Evolutionary conservation across 2,329 filamentous ascomycete genomes (phyloP).

Genomic region (Calonectria pseudoturangicola): DNA sequence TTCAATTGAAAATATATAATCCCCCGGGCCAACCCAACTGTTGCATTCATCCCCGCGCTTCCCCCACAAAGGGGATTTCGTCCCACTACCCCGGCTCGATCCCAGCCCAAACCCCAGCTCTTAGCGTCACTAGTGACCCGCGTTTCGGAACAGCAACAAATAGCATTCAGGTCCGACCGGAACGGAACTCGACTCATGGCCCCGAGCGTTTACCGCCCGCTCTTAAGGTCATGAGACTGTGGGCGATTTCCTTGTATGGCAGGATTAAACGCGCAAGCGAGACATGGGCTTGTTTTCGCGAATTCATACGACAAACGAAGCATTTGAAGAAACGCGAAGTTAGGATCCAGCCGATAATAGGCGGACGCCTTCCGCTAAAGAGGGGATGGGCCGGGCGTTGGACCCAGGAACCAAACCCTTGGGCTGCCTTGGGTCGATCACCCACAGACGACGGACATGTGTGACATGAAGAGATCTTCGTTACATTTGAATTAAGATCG

Average conservation of each 20-base stretch:
- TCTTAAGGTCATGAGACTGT: background rate
- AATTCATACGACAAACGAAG: background rate
- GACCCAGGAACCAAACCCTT: background rate
- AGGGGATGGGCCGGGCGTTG: background rate
- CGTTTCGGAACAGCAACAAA: background rate
- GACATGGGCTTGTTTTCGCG: background rate
- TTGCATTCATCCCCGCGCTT: conserved; percentile 18
- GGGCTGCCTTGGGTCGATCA: background rate
- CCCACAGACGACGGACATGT: background rate
- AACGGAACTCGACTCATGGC: background rate
- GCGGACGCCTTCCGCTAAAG: background rate
- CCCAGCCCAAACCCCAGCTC: conserved; percentile 6
- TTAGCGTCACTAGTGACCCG: too few species aligned
- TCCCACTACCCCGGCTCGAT: conserved; percentile 1
- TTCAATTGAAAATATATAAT: conserved; percentile 5
- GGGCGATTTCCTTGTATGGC: background rate
- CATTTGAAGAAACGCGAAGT: background rate
- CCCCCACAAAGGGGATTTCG: conserved; percentile 11
- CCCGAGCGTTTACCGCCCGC: background rate
- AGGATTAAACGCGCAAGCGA: conserved; percentile 7
- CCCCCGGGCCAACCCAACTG: background rate
- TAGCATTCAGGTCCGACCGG: conserved; percentile 27
- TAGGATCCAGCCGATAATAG: background rate
- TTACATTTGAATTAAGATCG: background rate
- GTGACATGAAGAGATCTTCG: background rate